Base-by-base conservation (phyloP, 306 rosid genomes). In the Prunus kanzakura region DNA sequence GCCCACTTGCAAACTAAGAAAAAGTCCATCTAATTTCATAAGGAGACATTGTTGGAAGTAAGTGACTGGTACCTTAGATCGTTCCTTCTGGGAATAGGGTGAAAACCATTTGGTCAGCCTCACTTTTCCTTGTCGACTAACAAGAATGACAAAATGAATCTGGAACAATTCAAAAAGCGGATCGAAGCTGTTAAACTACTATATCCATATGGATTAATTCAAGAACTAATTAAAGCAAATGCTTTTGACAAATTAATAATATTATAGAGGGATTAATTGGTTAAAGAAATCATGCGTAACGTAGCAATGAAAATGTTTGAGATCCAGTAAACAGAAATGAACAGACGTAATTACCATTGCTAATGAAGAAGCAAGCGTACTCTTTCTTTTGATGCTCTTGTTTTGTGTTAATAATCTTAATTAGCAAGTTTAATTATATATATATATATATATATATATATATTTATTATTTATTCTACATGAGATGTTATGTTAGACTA, bases 101-200 rank as follows among this genome's bases (percentile, higher is more conserved):
- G 96, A 90, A 77, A 91, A 90, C 95, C 96, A 94, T 82, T 94
- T 94, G 55, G 98, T 91, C 83, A 93, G 82, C 76, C 98, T 91
- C 78, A 94, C 98, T 85, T 94, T 94, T 73, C 97, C 95, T 86
- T 94, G 98, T 84, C 98, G 81, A 72, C 93, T 94, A 16, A 94
- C 83, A 38, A 94, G 96, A 86, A 91, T 89, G 78, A 94, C 97
- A 84, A 91, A 91, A 70, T 93, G 97, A 88, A 93, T 93, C 97
- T 93, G 52, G n/a, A 67, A 35, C 1, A 35, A 35, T 35, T 35
- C 8, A 35, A 35, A 35, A 35, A 35, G 41, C 41, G 41, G 41
- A 35, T 32, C 7, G 38, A 32, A 32, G 38, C 38, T 32, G 38
- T 32, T 32, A 32, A 32, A 32, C 38, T 32, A 32, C 7, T 4